phyloP scores from a whole-genome alignment of 257 asterid genomes.

The Solanum pimpinellifolium region DNA sequence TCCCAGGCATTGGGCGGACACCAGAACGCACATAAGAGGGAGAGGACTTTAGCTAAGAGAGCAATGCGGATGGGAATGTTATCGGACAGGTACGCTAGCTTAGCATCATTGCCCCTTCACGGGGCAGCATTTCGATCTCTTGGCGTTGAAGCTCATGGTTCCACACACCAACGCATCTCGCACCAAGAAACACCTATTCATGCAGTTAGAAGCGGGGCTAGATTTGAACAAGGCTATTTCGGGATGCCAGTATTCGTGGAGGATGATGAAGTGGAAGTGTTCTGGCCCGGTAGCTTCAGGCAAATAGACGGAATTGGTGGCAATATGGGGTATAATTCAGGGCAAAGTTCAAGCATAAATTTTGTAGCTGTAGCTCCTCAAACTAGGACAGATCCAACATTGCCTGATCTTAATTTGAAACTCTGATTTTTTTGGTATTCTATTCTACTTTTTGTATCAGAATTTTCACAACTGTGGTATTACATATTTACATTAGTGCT shows the following conservation, averaged over 20 bases:
- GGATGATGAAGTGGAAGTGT: conserved; percentile 49
- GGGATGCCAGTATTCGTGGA: conserved; percentile 49
- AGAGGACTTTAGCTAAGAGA: conserved; percentile 75
- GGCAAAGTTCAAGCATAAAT: conserved; percentile 28
- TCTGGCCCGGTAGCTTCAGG: conserved; percentile 90
- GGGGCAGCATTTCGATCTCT: conserved; percentile 62
- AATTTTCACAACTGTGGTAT: neutral
- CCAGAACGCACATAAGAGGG: conserved; percentile 93
- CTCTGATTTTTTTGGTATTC: conserved; percentile 21
- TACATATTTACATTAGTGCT: neutral
- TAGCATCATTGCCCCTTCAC: conserved; percentile 77
- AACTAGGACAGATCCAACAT: conserved; percentile 32
- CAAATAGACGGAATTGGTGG: conserved; percentile 37
- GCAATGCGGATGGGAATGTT: conserved; percentile 86
- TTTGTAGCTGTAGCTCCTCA: conserved; percentile 31
- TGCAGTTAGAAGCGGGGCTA: conserved; percentile 36
- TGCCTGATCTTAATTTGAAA: conserved; percentile 78
- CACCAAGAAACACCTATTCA: conserved; percentile 27
- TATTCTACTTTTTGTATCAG: neutral
- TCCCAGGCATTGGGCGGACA: conserved; percentile 96
- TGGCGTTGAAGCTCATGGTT: conserved; percentile 73
- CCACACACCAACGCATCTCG: conserved; percentile 37
- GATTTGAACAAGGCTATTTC: conserved; percentile 54
- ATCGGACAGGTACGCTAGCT: conserved; percentile 66
- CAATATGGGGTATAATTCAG: conserved; percentile 12